Evolutionary conservation across 352 stramenopile genomes (phyloP), one percentile per base, ranked within the genome.

Genomic region (Phytophthora uliginosa): DNA sequence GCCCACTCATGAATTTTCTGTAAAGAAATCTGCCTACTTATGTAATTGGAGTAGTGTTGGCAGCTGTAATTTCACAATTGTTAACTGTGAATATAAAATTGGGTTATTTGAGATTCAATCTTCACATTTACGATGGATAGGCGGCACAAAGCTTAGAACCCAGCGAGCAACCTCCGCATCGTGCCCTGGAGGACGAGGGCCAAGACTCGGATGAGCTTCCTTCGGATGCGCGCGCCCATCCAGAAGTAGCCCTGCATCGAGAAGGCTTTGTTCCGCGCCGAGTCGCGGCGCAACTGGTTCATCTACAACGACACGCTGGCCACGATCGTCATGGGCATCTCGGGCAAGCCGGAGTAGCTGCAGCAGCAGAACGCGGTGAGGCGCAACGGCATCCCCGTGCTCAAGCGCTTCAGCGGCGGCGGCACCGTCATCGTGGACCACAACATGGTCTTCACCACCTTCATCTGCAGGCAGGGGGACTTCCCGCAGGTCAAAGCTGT

Each of bases 371-470:
- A 92, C 24, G 74, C 78, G 8, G 92, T 98, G 26, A 94, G 93
- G 73, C 65, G 88, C 22, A 86, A 94, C 61, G 73, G 82, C 5
- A 93, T 98, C 53, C 86, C 89, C 1, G 87, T 98, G 65, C 82
- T 98, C 50, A 97, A 97, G 80, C 91, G 97, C 55, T 99, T 99
- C 81, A 99, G 90, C 15, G 97, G 98, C 48, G 98, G 97, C 17
- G 98, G 98, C 24, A 99, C 97, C 0, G 98, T 99, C 33, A 98
- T 99, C 34, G 92, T 99, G 53, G 97, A 99, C 81, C 66, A 94
- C 59, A 94, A 92, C 72, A 98, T 93, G n/a, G n/a, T n/a, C 38
- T 98, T 98, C 84, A 94, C 90, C 42, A 97, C 92, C 3, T 97
- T 98, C 66, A 97, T 98, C 71, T 91, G 95, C 72, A 97, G 95